These are phyloP conservation scores for Guadua angustifolia DNA, from an alignment of 176 grass and related monocot genomes.

Conservation along the genomic window DNA sequence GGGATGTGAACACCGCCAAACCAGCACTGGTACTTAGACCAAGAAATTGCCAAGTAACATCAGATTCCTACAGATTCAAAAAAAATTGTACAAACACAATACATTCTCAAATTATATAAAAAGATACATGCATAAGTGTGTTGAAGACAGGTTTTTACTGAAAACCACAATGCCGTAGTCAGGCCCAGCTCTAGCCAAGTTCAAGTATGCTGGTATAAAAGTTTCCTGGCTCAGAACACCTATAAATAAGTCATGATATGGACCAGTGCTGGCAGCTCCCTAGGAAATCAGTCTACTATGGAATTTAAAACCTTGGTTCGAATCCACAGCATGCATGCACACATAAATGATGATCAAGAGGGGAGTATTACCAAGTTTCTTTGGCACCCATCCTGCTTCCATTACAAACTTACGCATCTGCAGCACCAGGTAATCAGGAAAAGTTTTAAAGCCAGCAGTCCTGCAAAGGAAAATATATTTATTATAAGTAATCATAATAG, in stretches of 20 bases:
- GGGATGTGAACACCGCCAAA: background rate
- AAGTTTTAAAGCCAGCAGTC: conserved; percentile 78
- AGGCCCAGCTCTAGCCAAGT: background rate
- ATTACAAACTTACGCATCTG: conserved; percentile 99
- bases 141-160: background rate
- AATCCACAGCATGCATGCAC: background rate
- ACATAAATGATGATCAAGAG: background rate
- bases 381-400: conserved; percentile 96
- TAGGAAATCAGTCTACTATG: background rate
- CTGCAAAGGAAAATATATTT: conserved; percentile 42
- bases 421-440: conserved; percentile 93
- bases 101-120: background rate
- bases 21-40: background rate
- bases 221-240: background rate
- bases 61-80: background rate
- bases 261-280: background rate
- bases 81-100: background rate
- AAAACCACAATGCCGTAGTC: background rate
- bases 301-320: background rate
- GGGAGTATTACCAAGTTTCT: conserved; percentile 79
- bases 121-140: background rate
- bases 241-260: background rate
- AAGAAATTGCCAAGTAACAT: background rate
- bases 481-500: conserved; percentile 8
- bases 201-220: background rate